Evolutionary conservation across 2,329 filamentous ascomycete species (phyloP), one percentile per base, ranked within the genome.

Genomic region (Scopulariopsis brevicaulis): DNA sequence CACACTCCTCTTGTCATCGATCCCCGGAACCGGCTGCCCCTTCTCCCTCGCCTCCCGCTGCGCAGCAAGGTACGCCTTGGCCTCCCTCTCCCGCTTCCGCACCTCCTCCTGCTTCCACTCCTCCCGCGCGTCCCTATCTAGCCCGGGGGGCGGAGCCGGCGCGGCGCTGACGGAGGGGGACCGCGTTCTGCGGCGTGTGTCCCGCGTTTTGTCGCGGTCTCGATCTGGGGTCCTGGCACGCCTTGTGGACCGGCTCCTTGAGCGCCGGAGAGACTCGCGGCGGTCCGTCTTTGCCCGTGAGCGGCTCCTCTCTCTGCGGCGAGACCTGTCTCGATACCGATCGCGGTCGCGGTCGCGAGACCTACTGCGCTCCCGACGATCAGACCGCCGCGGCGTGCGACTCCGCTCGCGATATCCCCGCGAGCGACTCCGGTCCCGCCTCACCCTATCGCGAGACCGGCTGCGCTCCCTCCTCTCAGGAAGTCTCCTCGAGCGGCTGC

Each of bases 11-110:
- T 73, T 76, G 62, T 82, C 80, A 57, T 82, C 78, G n/a, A 82
- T 71, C n/a, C 80, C 78, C 0, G 80, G 80, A 22, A 82, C 69
- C 1, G 81, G 80, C 48, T 83, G 67, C 10, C 81, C 81, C 65
- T 84, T 84, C 54, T 77, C 76, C 34, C 79, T 75, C 35, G 82
- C 82, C 62, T 84, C 81, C 61, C 80, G 79, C 63, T 84, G 81
- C 2, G 81, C 81, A 7, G 81, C 81, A 43, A 85, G 71, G 63
- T 85, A 86, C 4, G 81, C 81, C 66, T 84, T 85, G 46, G 83
- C 83, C 67, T 85, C 82, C 61, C 78, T 78, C 66, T 85, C 82
- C 55, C 82, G 77, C 65, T 83, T 81, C 66, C 77, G 80, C 57
- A 83, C 81, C 63, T 84, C 81, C 59, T 79, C 78, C 62, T 80